Evolutionary conservation across 2,329 filamentous ascomycete species (phyloP).

Genomic region (Fusarium zealandicum): DNA sequence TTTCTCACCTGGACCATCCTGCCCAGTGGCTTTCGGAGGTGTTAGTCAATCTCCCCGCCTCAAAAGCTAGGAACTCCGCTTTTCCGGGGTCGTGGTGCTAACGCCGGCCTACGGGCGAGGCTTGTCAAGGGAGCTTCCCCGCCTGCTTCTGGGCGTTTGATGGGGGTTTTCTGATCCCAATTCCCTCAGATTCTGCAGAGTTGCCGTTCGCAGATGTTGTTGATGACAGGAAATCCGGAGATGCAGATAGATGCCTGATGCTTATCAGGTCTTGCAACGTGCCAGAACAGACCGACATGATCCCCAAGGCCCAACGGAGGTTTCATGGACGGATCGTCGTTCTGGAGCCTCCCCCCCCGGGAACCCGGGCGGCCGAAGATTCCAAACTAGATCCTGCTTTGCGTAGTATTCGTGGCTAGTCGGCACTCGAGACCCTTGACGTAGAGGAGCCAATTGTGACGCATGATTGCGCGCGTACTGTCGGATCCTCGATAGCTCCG

Average conservation of each 20-base stretch:
- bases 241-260: background rate
- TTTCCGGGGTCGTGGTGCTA: background rate
- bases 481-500: background rate
- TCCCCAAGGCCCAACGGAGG: no score
- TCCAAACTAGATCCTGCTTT: slow-evolving; percentile 16
- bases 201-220: background rate
- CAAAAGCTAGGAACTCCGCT: background rate
- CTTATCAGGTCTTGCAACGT: background rate
- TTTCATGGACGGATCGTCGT: no score
- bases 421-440: background rate
- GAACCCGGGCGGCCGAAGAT: no score
- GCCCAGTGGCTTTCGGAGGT: background rate
- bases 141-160: background rate
- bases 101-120: background rate
- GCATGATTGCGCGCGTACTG: no score
- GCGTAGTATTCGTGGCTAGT: background rate
- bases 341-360: no score
- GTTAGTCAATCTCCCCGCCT: slow-evolving; percentile 4
- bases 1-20: no score
- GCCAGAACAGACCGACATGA: no score
- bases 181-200: background rate
- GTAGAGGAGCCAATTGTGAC: background rate
- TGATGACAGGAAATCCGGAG: background rate
- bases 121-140: background rate
- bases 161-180: background rate